Evolutionary conservation across 148 eudicot genomes (phyloP), one percentile per base, ranked within the genome.

Genomic region (Vaccinium vitisidaea): DNA sequence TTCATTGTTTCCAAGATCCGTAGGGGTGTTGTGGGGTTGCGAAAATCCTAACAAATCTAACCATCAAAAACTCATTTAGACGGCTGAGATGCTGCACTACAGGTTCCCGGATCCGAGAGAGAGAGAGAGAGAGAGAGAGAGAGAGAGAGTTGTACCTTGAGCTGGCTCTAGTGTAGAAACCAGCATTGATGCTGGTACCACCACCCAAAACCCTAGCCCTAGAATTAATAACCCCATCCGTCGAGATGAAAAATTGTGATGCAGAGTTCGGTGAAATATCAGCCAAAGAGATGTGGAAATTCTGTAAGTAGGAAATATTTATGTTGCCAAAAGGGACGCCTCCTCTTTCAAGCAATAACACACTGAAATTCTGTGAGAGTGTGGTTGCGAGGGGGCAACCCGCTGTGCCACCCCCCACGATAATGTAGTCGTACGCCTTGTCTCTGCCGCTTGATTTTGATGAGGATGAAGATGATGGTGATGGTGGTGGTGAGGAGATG

Each of bases 341-440:
- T 52, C 99, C 99, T 82, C 99, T 89, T 78, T 97, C 99, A 55
- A 97, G 84, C 25, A 97, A 59, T 74, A 97, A 25, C 11, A 97
- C 98, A 1, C 87, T 93, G 89, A 71, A 95, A 13, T 95, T 92
- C 32, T 82, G 85, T 11, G 99, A 95, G 16, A 97, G 86, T 0
- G 99, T 97, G 12, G 98, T 89, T 1, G 98, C 98, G 9, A 97
- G 83, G 0, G 99, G 98, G 75, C 99, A 97, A 12, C 99, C 99
- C 11, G 96, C 98, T 39, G 99, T 94, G 50, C 99, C 99, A 43
- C 99, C 99, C 11, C 99, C 99, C 0, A 97, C 93, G 7, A 97
- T 85, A 46, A 97, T 97, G 84, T 97, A 97, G 43, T 97, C 98
- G 75, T 94, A 97, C 15, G 36, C 82, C 36, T 67, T 53, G 2